Evolutionary conservation across 352 stramenopile species (phyloP), one percentile per base, ranked within the genome.

Genomic region (Globisporangium apiculatum): DNA sequence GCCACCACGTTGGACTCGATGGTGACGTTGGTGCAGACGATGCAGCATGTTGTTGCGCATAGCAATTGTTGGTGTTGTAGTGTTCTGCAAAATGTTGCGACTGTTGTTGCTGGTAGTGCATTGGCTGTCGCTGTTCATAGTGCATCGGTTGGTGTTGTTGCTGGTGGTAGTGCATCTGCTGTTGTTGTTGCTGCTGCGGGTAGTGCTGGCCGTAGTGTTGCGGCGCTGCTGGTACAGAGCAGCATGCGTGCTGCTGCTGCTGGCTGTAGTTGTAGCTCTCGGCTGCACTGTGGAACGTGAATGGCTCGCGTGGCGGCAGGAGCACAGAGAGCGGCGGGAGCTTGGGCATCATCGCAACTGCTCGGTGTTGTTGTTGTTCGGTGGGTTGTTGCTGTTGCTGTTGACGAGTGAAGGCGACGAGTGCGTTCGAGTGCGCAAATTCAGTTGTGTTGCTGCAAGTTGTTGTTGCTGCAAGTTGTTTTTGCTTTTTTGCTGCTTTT

Each of bases 311-410:
- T 17, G 56, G 56, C 31, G 56, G 48, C 40, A 61, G 56, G 15
- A 61, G 56, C 56, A 61, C 56, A 2, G 56, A 61, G 56, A 61
- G 56, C 40, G 56, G 51, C 40, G 56, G 56, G 31, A 61, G 56
- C 49, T 61, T 61, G 56, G 40, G 55, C 38, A 54, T 55, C 40
- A 31, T 31, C 24, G 24, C 24, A 31, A 31, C 24, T 31, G 24
- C 24, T 31, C 24, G 24, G 24, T 31, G 24, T 31, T 3, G 24
- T 31, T 31, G 24, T 31, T 31, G 24, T 31, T 31, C 24, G 24
- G 24, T 31, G 24, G 24, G 24, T 31, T 31, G 24, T 31, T 31
- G 24, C 8, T 38, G 14, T n/a, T 42, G 52, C 8, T 38, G 14
- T 35, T 42, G 52, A 11, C 5, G 15, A 37, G 17, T 14, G 51